Percentiles rank a stretch among this genome's conserved stretches.
phyloP scores from a whole-genome alignment of 768 basidiomycete species.

The Stropharia rugosoannulata region DNA sequence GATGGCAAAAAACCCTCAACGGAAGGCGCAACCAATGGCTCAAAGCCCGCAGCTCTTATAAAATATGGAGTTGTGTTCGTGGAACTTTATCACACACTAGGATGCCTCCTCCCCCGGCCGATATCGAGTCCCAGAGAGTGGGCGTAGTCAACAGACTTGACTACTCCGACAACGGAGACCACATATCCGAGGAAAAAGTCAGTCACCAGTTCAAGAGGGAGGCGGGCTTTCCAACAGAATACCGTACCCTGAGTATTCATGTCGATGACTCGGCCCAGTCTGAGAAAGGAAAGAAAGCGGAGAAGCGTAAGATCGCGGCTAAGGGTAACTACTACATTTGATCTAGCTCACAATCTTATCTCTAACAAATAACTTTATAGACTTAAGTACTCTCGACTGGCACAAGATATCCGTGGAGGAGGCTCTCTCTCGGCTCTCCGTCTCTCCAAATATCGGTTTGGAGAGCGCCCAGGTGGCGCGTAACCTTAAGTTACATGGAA shows the following conservation, averaged over 20 bases:
- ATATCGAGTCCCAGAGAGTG: conserved; percentile 18
- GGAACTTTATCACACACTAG: not conserved
- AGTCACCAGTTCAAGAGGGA: conserved; percentile 6
- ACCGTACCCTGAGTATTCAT: conserved; percentile 25
- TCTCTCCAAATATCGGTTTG: conserved; percentile 45
- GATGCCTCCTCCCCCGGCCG: conserved; percentile 13
- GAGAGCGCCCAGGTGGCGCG: conserved; percentile 48
- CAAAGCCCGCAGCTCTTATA: conserved; percentile 14
- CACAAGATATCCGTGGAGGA: conserved; percentile 42
- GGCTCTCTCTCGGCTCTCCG: conserved; percentile 40
- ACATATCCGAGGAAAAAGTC: not conserved
- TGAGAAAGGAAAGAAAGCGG: conserved; percentile 10
- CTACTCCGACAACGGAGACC: not conserved
- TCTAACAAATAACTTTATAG: conserved; percentile 16
- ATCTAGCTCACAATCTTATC: not conserved
- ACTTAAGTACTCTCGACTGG: conserved; percentile 45
- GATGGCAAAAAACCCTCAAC: conserved; percentile 4
- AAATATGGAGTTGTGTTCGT: not conserved
- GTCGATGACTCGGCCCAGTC: conserved; percentile 18
- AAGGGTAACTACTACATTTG: conserved; percentile 15
- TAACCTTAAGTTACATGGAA: conserved; percentile 42
- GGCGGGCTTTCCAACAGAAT: conserved; percentile 23
- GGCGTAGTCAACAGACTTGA: conserved; percentile 2
- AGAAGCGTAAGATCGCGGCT: conserved; percentile 18
- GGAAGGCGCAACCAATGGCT: conserved; percentile 1